A percentile compares a stretch with the other conserved stretches of the same genome.
Evolutionary conservation across 371 early-diverging fungal genomes (phyloP).

Genomic region (Apophysomyces trapeziformis): DNA sequence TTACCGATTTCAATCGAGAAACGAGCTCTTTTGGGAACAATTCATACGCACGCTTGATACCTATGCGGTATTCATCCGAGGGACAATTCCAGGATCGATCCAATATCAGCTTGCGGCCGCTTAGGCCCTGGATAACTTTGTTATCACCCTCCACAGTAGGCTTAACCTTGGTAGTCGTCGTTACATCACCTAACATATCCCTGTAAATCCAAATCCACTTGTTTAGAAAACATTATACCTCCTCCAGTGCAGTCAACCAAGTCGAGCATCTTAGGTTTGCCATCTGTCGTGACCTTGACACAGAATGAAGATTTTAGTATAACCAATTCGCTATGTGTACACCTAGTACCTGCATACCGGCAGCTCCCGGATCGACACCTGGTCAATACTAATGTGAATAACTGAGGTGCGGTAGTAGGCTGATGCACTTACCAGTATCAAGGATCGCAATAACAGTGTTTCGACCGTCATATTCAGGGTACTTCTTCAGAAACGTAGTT

Average conservation of each 20-base stretch:
- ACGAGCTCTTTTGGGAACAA: conserved; percentile 76
- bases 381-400: conserved; percentile 5
- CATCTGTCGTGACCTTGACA: conserved; percentile 78
- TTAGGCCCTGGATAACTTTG: conserved; percentile 66
- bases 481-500: conserved; percentile 78
- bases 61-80: conserved; percentile 81
- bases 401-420: neutral
- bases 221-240: conserved; percentile 24
- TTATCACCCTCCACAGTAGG: conserved; percentile 45
- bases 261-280: conserved; percentile 89
- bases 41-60: conserved; percentile 79
- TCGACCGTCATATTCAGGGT: conserved; percentile 89
- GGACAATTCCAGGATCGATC: conserved; percentile 78
- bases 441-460: conserved; percentile 89
- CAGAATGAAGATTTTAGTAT: conserved; percentile 9
- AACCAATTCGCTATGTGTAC: neutral
- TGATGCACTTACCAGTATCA: conserved; percentile 68
- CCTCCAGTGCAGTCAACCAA: conserved; percentile 93
- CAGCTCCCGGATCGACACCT: conserved; percentile 91
- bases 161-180: conserved; percentile 64
- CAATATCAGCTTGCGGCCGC: conserved; percentile 79
- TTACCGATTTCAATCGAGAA: conserved; percentile 61
- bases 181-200: conserved; percentile 66
- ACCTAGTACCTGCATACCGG: conserved; percentile 69
- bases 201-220: neutral